Percentiles rank a stretch among this genome's conserved stretches.
Conservation (phyloP, 75 land plant genomes). For the Selaginella tamariscina region DNA sequence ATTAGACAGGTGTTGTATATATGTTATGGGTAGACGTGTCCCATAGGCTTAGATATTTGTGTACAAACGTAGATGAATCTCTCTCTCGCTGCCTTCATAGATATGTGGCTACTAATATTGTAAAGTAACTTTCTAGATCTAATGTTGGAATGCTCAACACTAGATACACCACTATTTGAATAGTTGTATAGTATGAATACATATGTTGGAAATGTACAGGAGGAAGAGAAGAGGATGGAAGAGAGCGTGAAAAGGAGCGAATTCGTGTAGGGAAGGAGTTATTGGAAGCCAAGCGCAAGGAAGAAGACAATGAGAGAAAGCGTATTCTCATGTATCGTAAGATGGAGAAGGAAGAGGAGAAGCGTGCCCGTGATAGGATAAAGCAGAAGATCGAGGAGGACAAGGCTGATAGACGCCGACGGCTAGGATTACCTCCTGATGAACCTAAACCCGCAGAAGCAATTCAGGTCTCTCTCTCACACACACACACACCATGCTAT, state of each 20-base stretch:
- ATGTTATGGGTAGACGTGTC: too few relatives aligned
- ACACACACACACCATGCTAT: slow-evolving; percentile 1
- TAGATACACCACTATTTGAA: too few relatives aligned
- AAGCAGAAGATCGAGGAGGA: slow-evolving; percentile 80
- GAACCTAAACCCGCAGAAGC: slow-evolving; percentile 43
- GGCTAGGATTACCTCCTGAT: slow-evolving; percentile 81
- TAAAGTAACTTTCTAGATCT: too few relatives aligned
- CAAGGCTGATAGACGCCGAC: slow-evolving; percentile 89
- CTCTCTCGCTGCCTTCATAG: too few relatives aligned
- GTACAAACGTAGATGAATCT: too few relatives aligned
- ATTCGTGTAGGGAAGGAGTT: slow-evolving; percentile 80
- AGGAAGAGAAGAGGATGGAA: slow-evolving; percentile 86
- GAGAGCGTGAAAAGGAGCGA: slow-evolving; percentile 87
- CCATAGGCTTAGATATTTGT: too few relatives aligned
- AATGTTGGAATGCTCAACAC: too few relatives aligned
- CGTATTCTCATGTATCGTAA: slow-evolving; percentile 49
- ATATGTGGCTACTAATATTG: too few relatives aligned
- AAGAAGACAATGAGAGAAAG: slow-evolving; percentile 66
- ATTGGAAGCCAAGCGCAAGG: slow-evolving; percentile 79
- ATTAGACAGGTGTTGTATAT: too few relatives aligned
- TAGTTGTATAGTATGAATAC: too few relatives aligned
- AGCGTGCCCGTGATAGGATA: slow-evolving; percentile 86
- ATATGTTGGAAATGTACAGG: too few relatives aligned
- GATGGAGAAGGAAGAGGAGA: slow-evolving; percentile 92
- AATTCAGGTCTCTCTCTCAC: background rate